These are phyloP conservation scores for Raffaelea arxii DNA, from an alignment of 2,329 filamentous ascomycete species.

Conservation along the genomic window DNA sequence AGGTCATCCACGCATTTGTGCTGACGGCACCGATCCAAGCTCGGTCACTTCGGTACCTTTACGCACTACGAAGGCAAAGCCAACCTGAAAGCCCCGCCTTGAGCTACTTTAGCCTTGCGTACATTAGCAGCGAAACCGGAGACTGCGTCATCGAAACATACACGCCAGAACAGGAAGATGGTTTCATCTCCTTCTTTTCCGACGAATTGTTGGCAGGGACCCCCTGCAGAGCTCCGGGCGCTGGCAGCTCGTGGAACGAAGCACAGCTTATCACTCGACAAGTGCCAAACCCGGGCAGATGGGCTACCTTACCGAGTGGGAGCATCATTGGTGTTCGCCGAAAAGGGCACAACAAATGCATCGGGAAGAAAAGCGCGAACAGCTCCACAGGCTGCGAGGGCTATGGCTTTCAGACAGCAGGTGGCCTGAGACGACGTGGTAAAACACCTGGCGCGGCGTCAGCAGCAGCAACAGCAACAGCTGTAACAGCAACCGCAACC, in stretches of 20 bases:
- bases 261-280: conserved; percentile 41
- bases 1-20: conserved; percentile 50
- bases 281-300: conserved; percentile 53
- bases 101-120: conserved; percentile 54
- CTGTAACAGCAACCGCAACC: too few relatives aligned
- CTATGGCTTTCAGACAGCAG: too few relatives aligned
- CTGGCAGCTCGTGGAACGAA: conserved; percentile 40
- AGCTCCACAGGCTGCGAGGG: conserved; percentile 1
- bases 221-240: conserved; percentile 20
- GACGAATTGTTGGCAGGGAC: conserved; percentile 24
- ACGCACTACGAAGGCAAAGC: conserved; percentile 40
- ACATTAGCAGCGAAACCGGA: conserved; percentile 47
- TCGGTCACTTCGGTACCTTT: conserved; percentile 50
- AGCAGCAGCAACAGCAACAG: neutral
- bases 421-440: neutral
- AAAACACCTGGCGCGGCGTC: too few relatives aligned
- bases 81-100: conserved; percentile 47
- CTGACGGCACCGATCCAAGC: conserved; percentile 45
- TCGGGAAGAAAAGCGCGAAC: conserved; percentile 11
- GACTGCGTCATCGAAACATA: conserved; percentile 59
- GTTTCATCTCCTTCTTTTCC: conserved; percentile 50
- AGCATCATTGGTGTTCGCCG: conserved; percentile 54
- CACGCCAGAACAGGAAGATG: conserved; percentile 39
- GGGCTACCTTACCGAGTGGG: conserved; percentile 52
- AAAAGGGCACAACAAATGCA: conserved; percentile 8